Base-by-base conservation (phyloP, 768 basidiomycete species). In the Mycena metata region DNA sequence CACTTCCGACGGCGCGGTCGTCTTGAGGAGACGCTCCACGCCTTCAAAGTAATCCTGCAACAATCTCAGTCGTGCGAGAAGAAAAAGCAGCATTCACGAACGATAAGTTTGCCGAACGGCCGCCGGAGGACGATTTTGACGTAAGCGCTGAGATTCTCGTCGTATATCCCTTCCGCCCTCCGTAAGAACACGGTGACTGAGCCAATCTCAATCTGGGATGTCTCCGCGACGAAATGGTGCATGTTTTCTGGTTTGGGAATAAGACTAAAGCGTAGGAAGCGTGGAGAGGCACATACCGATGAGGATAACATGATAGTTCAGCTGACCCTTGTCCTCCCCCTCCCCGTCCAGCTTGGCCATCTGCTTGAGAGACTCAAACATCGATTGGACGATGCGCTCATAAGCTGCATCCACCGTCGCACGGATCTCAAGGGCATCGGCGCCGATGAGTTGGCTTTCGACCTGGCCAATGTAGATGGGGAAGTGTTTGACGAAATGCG, bases 341-440 rank as follows among this genome's bases (percentile, higher is more conserved):
- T 94, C 95, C 0, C 95, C 94, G 64, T 96, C 93, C 85, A 97
- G 82, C 78, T 98, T 99, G 13, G 96, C 97, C 89, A 99, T 95
- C 68, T 96, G 96, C 79, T 96, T 96, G 69, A 99, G 79, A 16
- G 90, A 92, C 50, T 95, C 96, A 75, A 99, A 96, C 89, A 99
- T 98, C 47, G 90, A 84, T 68, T 92, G 90, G 42, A 96, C 92
- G 47, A 99, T 93, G 72, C 85, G 89, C 76, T 96, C 96, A 76
- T 98, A 98, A 0, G 94, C 91, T 6, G 83, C 80, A 74, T 98
- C 92, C 39, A 98, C 93, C 54, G 81, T 87, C 11, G 81, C 81
- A 36, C 96, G 89, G 69, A 96, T 90, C 74, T 93, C 93, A 64
- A 96, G 84, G 5, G 83, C 87, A 72, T 94, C 91, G 12, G 90